Conservation (phyloP, 2,329 filamentous ascomycete genomes). For the Reticulascus tulasneorum region DNA sequence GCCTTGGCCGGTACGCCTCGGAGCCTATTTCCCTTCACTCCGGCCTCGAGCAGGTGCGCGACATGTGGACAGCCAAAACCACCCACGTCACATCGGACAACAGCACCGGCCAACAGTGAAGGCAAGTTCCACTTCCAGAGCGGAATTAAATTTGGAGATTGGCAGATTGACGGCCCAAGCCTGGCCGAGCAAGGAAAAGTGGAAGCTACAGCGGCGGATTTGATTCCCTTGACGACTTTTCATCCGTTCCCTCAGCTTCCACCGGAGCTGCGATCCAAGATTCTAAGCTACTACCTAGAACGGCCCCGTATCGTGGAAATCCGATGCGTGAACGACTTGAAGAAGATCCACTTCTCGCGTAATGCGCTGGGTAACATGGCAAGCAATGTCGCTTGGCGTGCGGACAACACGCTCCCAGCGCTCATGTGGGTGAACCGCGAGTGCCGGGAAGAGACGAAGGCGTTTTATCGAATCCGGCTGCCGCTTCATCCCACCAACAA, state of each 20-base stretch:
- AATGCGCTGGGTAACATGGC: slow-evolving; percentile 11
- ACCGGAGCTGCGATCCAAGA: slow-evolving; percentile 42
- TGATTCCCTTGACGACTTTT: slow-evolving; percentile 3
- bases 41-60: slow-evolving; percentile 8
- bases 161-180: slow-evolving; percentile 8
- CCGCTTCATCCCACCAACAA: slow-evolving; percentile 14
- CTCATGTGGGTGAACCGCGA: slow-evolving; percentile 17
- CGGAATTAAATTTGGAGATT: slow-evolving; percentile 9
- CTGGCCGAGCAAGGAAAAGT: background rate
- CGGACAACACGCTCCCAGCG: slow-evolving; percentile 15
- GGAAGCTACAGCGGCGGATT: background rate
- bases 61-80: slow-evolving; percentile 12
- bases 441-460: slow-evolving; percentile 12
- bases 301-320: slow-evolving; percentile 39
- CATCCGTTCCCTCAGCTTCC: slow-evolving; percentile 39
- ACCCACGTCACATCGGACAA: slow-evolving; percentile 10
- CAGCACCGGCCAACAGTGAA: slow-evolving; percentile 11
- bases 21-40: slow-evolving; percentile 10
- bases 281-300: slow-evolving; percentile 43
- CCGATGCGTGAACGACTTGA: slow-evolving; percentile 26
- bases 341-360: slow-evolving; percentile 11
- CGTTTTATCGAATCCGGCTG: slow-evolving; percentile 17
- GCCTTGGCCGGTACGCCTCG: no score
- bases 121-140: slow-evolving; percentile 12
- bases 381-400: slow-evolving; percentile 15